These are phyloP conservation scores for Annulohypoxylon nitens DNA, from an alignment of 495 filamentous ascomycete species.

Conservation along the genomic window DNA sequence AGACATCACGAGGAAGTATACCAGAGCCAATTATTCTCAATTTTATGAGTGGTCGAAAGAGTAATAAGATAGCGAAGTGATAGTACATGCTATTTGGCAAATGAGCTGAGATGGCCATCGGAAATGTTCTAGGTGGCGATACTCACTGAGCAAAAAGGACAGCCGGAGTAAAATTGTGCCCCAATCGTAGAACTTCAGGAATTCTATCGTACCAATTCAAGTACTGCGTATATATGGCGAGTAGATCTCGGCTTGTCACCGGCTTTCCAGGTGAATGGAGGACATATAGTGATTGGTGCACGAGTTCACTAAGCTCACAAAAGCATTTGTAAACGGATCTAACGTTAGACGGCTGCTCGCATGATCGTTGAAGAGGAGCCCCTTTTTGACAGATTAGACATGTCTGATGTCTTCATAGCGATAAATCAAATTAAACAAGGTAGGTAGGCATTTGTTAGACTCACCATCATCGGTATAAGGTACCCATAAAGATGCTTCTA, in stretches of 20 bases:
- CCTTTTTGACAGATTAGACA: slow-evolving; percentile 48
- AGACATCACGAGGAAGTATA: slow-evolving; percentile 73
- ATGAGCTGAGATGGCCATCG: slow-evolving; percentile 29
- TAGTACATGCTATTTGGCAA: slow-evolving; percentile 69
- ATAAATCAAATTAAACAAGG: neutral
- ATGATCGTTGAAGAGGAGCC: slow-evolving; percentile 61
- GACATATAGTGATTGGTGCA: slow-evolving; percentile 73
- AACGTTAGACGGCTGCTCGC: slow-evolving; percentile 67
- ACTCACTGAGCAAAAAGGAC: slow-evolving; percentile 75
- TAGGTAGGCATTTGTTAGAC: slow-evolving; percentile 14
- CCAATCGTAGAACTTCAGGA: slow-evolving; percentile 68
- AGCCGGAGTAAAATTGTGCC: slow-evolving; percentile 70
- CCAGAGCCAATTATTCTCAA: slow-evolving; percentile 68
- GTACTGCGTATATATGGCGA: slow-evolving; percentile 69
- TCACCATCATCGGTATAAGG: slow-evolving; percentile 71
- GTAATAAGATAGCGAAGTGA: slow-evolving; percentile 70
- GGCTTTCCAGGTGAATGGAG: slow-evolving; percentile 72
- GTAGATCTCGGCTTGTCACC: slow-evolving; percentile 68
- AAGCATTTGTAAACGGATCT: slow-evolving; percentile 71
- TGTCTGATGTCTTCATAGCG: neutral
- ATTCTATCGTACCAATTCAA: slow-evolving; percentile 72
- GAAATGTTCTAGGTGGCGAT: slow-evolving; percentile 2
- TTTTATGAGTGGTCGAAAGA: slow-evolving; percentile 76
- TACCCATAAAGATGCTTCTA: slow-evolving; percentile 68
- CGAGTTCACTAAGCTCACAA: slow-evolving; percentile 74